These are phyloP conservation scores for Diaporthe sp. DNA, from an alignment of 2,329 filamentous ascomycete species.

Conservation along the genomic window DNA sequence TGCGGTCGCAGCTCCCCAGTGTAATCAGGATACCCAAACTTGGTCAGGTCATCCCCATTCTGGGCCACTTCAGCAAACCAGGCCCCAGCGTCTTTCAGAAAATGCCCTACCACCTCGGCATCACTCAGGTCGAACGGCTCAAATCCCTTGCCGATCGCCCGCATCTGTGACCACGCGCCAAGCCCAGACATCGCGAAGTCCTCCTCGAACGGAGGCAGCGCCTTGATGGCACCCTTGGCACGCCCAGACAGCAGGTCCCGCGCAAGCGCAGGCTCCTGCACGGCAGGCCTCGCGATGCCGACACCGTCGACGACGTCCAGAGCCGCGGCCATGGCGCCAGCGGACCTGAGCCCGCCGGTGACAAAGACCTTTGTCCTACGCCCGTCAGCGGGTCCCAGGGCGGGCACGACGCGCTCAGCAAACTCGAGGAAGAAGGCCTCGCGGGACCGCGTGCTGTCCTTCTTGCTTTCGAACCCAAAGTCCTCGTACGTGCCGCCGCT, in stretches of 20 bases:
- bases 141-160: slow-evolving; percentile 13
- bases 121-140: slow-evolving; percentile 34
- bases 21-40: slow-evolving; percentile 15
- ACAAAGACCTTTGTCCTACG: slow-evolving; percentile 70
- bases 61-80: background rate
- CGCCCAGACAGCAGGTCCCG: slow-evolving; percentile 49
- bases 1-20: background rate
- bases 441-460: slow-evolving; percentile 67
- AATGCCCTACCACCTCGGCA: background rate
- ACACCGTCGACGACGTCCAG: slow-evolving; percentile 71
- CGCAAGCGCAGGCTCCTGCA: slow-evolving; percentile 52
- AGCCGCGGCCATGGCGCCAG: slow-evolving; percentile 69
- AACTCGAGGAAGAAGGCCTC: slow-evolving; percentile 75
- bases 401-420: slow-evolving; percentile 64
- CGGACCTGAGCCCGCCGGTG: slow-evolving; percentile 70
- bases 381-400: slow-evolving; percentile 50
- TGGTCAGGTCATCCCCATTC: slow-evolving; percentile 13
- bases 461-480: slow-evolving; percentile 64
- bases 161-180: slow-evolving; percentile 17
- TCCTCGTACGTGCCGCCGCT: slow-evolving; percentile 72
- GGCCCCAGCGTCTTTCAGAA: slow-evolving; percentile 6
- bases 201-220: background rate
- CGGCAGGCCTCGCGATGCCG: slow-evolving; percentile 62
- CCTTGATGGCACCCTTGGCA: slow-evolving; percentile 33
- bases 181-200: slow-evolving; percentile 6